These are phyloP conservation scores for Xylaria castorea DNA, from an alignment of 495 filamentous ascomycete species.

Conservation along the genomic window DNA sequence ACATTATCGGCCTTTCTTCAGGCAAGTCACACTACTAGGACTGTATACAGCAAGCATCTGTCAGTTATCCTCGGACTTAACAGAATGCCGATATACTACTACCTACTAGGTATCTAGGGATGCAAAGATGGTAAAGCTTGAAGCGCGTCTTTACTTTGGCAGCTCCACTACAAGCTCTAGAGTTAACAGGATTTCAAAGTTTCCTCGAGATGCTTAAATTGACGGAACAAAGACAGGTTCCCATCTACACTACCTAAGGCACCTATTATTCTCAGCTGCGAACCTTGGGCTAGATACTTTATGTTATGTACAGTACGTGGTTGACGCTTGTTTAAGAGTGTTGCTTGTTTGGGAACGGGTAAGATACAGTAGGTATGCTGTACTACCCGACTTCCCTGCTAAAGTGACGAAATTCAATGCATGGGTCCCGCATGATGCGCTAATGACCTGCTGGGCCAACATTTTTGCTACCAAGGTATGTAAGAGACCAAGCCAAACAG, in stretches of 20 bases:
- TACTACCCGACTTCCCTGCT: neutral
- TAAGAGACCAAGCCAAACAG: too few species aligned
- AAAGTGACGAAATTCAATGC: constrained; percentile 10
- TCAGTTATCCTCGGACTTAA: neutral
- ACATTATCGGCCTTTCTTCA: neutral
- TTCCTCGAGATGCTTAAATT: neutral
- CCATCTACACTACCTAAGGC: neutral
- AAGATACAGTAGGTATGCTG: neutral
- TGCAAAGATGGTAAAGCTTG: neutral
- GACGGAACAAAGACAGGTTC: neutral
- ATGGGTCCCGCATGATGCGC: constrained; percentile 9
- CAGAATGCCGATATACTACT: neutral
- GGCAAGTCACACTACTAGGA: neutral
- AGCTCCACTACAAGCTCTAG: neutral
- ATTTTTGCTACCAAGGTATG: too few species aligned
- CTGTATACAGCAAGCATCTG: neutral
- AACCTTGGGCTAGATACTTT: too few species aligned
- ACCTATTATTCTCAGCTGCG: neutral
- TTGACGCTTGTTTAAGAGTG: neutral
- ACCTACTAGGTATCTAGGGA: too few species aligned
- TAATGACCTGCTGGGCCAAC: neutral
- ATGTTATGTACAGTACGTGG: too few species aligned
- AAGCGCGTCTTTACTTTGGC: neutral
- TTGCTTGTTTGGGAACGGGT: neutral
- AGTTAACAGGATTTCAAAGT: neutral